A percentile compares a stretch with the other conserved stretches of the same genome.
phyloP scores from a whole-genome alignment of 2,329 filamentous ascomycete species.

The Pezicula rhizophila region DNA sequence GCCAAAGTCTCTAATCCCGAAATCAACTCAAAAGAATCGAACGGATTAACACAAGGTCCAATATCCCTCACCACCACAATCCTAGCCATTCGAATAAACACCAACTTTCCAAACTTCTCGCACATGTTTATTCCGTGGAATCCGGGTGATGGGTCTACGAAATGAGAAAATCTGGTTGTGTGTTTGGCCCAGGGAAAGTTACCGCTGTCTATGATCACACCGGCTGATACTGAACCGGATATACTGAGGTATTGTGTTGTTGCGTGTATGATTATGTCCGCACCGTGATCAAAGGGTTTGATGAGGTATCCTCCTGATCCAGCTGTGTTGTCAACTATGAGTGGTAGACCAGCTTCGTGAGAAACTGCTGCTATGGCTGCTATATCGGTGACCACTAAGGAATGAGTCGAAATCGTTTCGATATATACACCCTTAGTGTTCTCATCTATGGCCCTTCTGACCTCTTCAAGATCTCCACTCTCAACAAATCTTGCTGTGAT shows the following conservation, averaged over 20 bases:
- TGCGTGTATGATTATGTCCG: not conserved
- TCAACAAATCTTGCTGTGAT: not conserved
- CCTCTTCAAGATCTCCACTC: not conserved
- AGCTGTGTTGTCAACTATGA: not conserved
- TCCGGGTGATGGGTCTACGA: not conserved
- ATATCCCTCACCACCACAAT: not conserved
- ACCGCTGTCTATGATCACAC: constrained; percentile 1
- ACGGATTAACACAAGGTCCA: constrained; percentile 1
- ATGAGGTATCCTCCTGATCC: not conserved
- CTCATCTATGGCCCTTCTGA: not conserved
- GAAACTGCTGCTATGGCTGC: not conserved
- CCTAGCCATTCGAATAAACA: not conserved
- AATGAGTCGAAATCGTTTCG: not conserved
- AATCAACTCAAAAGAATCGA: constrained; percentile 1
- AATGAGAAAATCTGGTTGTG: not conserved
- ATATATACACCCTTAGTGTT: constrained; percentile 1
- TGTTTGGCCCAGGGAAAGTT: not conserved
- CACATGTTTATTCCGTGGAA: constrained; percentile 1
- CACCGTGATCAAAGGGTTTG: not conserved
- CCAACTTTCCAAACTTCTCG: not conserved
- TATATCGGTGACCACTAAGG: not conserved
- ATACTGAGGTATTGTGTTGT: not conserved
- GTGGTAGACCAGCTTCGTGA: not conserved
- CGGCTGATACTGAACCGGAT: not conserved
- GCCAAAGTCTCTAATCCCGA: not conserved